A percentile compares a stretch with the other conserved stretches of the same genome.
These are phyloP conservation scores for Amoeboaphelidium protococcarum DNA, from an alignment of 371 early-diverging fungal species.

Conservation along the genomic window DNA sequence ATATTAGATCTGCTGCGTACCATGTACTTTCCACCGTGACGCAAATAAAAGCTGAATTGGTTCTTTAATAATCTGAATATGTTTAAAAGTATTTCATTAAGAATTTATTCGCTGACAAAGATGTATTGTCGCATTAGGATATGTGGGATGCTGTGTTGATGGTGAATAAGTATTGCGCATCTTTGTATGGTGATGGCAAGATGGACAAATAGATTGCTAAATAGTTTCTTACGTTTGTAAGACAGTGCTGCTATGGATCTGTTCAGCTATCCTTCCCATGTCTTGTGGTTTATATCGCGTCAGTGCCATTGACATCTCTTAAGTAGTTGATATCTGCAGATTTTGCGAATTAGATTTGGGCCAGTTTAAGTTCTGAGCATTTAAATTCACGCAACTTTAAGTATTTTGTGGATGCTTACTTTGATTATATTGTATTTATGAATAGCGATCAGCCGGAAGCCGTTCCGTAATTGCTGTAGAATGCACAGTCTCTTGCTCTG, in stretches of 20 bases:
- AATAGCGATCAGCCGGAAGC: slow-evolving; percentile 14
- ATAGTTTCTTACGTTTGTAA: slow-evolving; percentile 31
- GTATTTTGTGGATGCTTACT: slow-evolving; percentile 29
- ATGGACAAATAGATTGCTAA: slow-evolving; percentile 16
- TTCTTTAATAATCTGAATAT: no score
- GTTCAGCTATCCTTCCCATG: slow-evolving; percentile 31
- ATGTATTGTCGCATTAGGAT: slow-evolving; percentile 21
- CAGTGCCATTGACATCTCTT: slow-evolving; percentile 5
- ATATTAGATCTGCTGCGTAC: neutral
- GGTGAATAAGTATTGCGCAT: slow-evolving; percentile 3
- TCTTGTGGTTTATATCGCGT: slow-evolving; percentile 13
- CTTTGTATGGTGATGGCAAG: neutral
- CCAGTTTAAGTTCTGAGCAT: slow-evolving; percentile 18
- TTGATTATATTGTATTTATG: slow-evolving; percentile 17
- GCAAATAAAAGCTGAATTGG: no score
- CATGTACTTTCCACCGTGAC: no score
- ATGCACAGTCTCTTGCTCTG: slow-evolving; percentile 11
- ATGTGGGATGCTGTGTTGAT: slow-evolving; percentile 24
- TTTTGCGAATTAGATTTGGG: slow-evolving; percentile 37
- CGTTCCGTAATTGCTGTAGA: slow-evolving; percentile 15
- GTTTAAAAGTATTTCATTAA: slow-evolving; percentile 6
- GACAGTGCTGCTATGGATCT: slow-evolving; percentile 32
- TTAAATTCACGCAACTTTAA: slow-evolving; percentile 23
- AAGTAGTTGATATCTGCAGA: slow-evolving; percentile 20
- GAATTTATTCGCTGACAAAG: slow-evolving; percentile 17